A percentile compares a stretch with the other conserved stretches of the same genome.
phyloP scores from a whole-genome alignment of 2,329 filamentous ascomycete genomes.

The Balansia obtecta region DNA sequence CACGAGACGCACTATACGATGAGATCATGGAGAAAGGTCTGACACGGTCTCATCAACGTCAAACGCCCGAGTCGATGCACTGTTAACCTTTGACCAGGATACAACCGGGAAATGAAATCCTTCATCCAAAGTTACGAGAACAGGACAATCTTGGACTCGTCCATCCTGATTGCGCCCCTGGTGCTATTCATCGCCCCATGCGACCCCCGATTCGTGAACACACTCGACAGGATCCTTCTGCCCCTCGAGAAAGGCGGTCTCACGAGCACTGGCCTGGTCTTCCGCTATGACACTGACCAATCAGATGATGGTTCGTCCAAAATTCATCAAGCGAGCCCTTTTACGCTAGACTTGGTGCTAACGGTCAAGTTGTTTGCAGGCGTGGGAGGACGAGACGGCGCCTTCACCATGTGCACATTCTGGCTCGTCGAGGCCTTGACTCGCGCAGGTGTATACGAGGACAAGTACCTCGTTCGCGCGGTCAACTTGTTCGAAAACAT shows the following conservation, averaged over 20 bases:
- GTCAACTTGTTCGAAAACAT: constrained; percentile 68
- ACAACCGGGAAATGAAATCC: constrained; percentile 54
- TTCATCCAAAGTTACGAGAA: constrained; percentile 71
- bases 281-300: constrained; percentile 57
- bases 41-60: not conserved
- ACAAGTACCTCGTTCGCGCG: constrained; percentile 48
- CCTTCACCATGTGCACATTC: constrained; percentile 73
- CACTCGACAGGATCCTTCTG: constrained; percentile 58
- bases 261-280: constrained; percentile 63
- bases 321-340: too few species aligned
- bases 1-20: constrained; percentile 58
- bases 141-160: constrained; percentile 57
- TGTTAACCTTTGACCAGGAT: constrained; percentile 19
- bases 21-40: constrained; percentile 61
- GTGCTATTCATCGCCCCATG: constrained; percentile 73
- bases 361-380: constrained; percentile 28
- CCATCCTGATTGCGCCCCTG: constrained; percentile 62
- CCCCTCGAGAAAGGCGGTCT: constrained; percentile 64
- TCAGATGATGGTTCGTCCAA: constrained; percentile 49
- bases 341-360: not conserved
- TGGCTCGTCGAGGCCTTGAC: constrained; percentile 73
- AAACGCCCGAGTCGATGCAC: not conserved
- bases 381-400: constrained; percentile 61
- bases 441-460: constrained; percentile 51
- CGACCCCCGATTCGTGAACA: constrained; percentile 62